Evolutionary conservation across 805 yeast genomes (phyloP), one percentile per base, ranked within the genome.

Genomic region (Wickerhamomyces subpelliculosus): DNA sequence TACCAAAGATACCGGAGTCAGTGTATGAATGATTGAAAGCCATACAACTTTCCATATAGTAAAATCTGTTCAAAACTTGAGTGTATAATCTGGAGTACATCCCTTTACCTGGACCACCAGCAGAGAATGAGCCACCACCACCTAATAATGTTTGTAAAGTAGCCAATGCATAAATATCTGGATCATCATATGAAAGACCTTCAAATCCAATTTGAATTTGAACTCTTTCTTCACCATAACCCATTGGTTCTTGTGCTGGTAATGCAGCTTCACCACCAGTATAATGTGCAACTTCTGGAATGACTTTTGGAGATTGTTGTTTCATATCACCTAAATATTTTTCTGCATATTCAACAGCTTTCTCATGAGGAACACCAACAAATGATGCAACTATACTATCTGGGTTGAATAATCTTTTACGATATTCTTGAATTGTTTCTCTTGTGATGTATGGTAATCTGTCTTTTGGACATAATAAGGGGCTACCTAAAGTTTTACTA

Each of bases 81-180:
- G 96, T 86, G 65, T 88, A 93, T 19, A 94, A 74, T 42, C 97
- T 73, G 4, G 96, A 86, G 58, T 88, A 93, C 97, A 93, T 89
- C 4, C 98, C 98, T 61, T 93, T 93, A 38, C 98, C 98, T 14
- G 98, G 98, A 0, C 98, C 98, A 47, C 98, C 98, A 9, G 98
- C 97, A 16, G 94, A 81, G 56, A 93, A 93, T 2, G 97, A 88
- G 5, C 96, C 95, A 40, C 97, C 98, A 27, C 97, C 97, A 31
- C 98, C 98, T 12, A 93, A 65, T 18, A 90, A 67, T 42, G 89
- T 86, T 58, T 93, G 97, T 41, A 93, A 68, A 1, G 88, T 79
- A 2, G 97, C 96, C 28, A 88, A 66, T 2, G 95, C 94, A 54
- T 93, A 93, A 32, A 89, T 78, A 51, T 93, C 97, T 16, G 85